Percentiles rank a stretch among this genome's conserved stretches.
Conservation (phyloP, 805 yeast species). For the Lipomyces chichibuensis region DNA sequence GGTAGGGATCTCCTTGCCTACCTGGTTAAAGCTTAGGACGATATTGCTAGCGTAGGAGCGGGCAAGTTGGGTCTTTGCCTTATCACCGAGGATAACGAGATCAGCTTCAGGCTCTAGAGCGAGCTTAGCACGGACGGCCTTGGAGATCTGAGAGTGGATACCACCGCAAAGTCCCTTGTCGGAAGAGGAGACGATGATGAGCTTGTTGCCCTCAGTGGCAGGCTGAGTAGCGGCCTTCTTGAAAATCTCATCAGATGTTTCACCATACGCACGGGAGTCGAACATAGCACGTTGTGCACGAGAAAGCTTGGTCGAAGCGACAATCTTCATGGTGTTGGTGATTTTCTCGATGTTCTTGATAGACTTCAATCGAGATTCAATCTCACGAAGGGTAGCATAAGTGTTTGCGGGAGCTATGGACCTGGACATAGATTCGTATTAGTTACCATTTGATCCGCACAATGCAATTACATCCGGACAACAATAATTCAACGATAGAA, state of each 20-base stretch:
- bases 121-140: slow-evolving; percentile 65
- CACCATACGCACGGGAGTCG: slow-evolving; percentile 80
- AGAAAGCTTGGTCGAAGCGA: slow-evolving; percentile 93
- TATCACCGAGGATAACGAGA: slow-evolving; percentile 90
- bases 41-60: slow-evolving; percentile 77
- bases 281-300: slow-evolving; percentile 96
- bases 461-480: neutral
- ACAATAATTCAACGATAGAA: neutral
- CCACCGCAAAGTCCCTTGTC: slow-evolving; percentile 99
- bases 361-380: slow-evolving; percentile 96
- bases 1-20: slow-evolving; percentile 96
- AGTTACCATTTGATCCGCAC: neutral
- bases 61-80: slow-evolving; percentile 81
- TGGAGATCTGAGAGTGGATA: slow-evolving; percentile 92
- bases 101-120: slow-evolving; percentile 55
- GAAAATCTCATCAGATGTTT: slow-evolving; percentile 77
- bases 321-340: slow-evolving; percentile 99
- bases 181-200: slow-evolving; percentile 86
- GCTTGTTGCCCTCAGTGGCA: slow-evolving; percentile 56
- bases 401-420: slow-evolving; percentile 26
- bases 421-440: slow-evolving; percentile 4
- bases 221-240: slow-evolving; percentile 48
- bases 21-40: slow-evolving; percentile 79
- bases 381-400: slow-evolving; percentile 92
- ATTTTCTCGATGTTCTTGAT: slow-evolving; percentile 98